These are phyloP conservation scores for Balakata baccata DNA, from an alignment of 345 rosid species.

Conservation along the genomic window DNA sequence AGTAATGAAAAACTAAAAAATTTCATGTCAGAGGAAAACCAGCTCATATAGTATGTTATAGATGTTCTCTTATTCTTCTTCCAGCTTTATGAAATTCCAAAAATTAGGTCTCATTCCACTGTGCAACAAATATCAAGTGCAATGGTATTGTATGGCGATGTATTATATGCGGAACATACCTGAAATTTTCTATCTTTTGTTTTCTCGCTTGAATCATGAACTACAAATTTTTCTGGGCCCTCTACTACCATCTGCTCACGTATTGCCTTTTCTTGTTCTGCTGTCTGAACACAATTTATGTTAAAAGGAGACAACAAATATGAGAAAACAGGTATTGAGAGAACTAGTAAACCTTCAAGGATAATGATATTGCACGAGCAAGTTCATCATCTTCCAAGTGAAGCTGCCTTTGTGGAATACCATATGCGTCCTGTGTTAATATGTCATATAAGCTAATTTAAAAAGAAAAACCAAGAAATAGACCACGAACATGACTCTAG, in stretches of 20 bases:
- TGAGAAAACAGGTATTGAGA: constrained; percentile 8
- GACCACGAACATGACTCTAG: neutral
- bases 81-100: neutral
- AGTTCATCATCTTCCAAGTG: constrained; percentile 64
- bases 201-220: constrained; percentile 24
- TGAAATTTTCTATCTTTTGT: constrained; percentile 27
- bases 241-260: constrained; percentile 33
- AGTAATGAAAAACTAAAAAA: constrained; percentile 18
- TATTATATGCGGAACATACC: constrained; percentile 31
- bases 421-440: constrained; percentile 48
- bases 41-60: neutral
- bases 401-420: constrained; percentile 32
- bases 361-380: constrained; percentile 67
- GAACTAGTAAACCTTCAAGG: constrained; percentile 57
- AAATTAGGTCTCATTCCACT: neutral
- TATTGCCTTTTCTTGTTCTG: constrained; percentile 51
- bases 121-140: neutral
- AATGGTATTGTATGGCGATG: neutral
- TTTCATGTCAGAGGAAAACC: neutral
- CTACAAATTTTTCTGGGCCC: constrained; percentile 26
- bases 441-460: neutral
- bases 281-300: constrained; percentile 49
- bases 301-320: constrained; percentile 23
- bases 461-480: constrained; percentile 14
- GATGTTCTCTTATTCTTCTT: neutral